Base-by-base conservation (phyloP, 176 grass and related monocot species). In the Pontederia crassipes region DNA sequence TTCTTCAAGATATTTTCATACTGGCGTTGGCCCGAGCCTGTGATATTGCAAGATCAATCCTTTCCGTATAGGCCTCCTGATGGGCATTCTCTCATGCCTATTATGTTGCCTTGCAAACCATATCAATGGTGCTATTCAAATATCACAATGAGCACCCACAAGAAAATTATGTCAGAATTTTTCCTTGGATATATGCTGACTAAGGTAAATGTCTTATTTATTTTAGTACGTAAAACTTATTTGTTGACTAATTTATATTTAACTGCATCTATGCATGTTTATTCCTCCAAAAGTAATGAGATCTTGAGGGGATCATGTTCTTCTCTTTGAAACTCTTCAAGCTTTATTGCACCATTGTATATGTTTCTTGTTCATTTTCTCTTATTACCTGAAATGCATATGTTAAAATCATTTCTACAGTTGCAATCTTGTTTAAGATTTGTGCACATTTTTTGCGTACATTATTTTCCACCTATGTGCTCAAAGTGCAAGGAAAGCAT, bases 61-160 rank as follows among this genome's bases (percentile, higher is more conserved):
- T 61, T 65, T 52, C 55, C 28, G 20, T 72, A 50, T 58, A 59
- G 52, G 49, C 29, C 0, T 53, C 49, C 74, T 61, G 78, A 89
- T 72, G 62, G 70, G 7, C 78, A 53, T 26, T 72, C 78, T 46
- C 65, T 89, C 48, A 81, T 89, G 81, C 81, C 81, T 56, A 89
- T 89, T 62, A 55, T 84, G 78, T 78, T 89, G 86, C 86, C 86
- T 72, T 89, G 81, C 78, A 73, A 40, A 62, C 81, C 86, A 0
- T 70, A 76, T n/a, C 78, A 89, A 45, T 73, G 74, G 20, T 89
- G 86, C 78, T 17, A 16, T 45, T 89, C 78, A n/a, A 85, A 85
- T 77, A 68, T 85, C 40, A 89, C 81, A 8, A 81, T 48, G 54
- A 40, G 72, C 75, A 85, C 75, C 28, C 85, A 79, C 50, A 73